A percentile compares a stretch with the other conserved stretches of the same genome.
Conservation (phyloP, 139 green algal species). For the Chlorella vulgaris region DNA sequence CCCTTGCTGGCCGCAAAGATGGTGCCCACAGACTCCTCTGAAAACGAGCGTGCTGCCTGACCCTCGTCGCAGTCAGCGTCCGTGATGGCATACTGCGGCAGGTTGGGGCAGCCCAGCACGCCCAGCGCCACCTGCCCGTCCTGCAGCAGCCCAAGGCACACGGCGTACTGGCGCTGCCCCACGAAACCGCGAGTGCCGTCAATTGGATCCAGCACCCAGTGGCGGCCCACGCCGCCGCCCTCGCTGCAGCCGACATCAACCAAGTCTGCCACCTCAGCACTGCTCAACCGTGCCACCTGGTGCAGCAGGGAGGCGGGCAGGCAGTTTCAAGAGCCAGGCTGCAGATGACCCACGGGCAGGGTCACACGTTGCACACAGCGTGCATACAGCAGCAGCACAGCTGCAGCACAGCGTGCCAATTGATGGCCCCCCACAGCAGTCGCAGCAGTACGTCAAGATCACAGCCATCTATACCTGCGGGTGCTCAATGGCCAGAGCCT, state of each 20-base stretch:
- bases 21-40: slow-evolving; percentile 60
- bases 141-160: slow-evolving; percentile 92
- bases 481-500: slow-evolving; percentile 26
- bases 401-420: too few species aligned
- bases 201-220: slow-evolving; percentile 97
- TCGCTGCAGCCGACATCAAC: slow-evolving; percentile 78
- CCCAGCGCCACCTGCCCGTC: slow-evolving; percentile 81
- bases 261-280: slow-evolving; percentile 55
- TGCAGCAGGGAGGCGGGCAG: not conserved
- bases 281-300: slow-evolving; percentile 5
- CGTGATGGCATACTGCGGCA: slow-evolving; percentile 70
- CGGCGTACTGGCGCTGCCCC: slow-evolving; percentile 90
- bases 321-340: not conserved
- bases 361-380: too few species aligned
- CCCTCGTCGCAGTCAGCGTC: slow-evolving; percentile 62
- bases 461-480: too few species aligned
- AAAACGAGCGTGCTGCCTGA: slow-evolving; percentile 37
- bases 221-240: slow-evolving; percentile 71
- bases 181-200: slow-evolving; percentile 96
- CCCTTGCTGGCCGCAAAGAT: slow-evolving; percentile 79
- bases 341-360: not conserved
- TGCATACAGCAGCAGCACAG: too few species aligned
- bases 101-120: slow-evolving; percentile 96
- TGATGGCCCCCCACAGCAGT: too few species aligned
- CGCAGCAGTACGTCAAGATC: too few species aligned